Evolutionary conservation across 148 eudicot species (phyloP), one percentile per base, ranked within the genome.

Genomic region (Chenopodium quinoa): DNA sequence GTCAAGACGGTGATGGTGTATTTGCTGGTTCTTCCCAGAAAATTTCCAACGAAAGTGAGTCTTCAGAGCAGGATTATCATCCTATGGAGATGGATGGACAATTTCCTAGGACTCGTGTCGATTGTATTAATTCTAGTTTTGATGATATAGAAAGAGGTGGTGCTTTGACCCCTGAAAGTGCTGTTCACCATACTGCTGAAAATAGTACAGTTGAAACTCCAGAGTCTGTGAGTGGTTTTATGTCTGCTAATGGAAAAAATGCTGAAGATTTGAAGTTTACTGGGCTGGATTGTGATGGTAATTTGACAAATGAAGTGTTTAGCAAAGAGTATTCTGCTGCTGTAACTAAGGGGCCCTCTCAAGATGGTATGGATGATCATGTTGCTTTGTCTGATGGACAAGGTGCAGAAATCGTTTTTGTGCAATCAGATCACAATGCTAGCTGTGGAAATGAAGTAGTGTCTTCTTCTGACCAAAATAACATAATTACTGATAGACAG

Each of bases 401-500:
- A 58, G 27, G 27, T 80, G 32, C 67, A 56, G 76, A 6, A 66
- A 68, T 31, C 6, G 76, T 47, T 52, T 4, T 31, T 14, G 2
- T 56, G 62, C 62, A 4, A 56, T 56, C 62, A 56, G 62, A 56
- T 19, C 62, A 14, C 62, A 14, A 17, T 14, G 4, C 12, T 72
- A 63, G 77, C 73, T 54, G 69, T 71, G 16, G 4, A 47, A 60
- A 27, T 76, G 80, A 31, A 31, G 32, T 44, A 40, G 63, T 29
- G 23, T 80, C 44, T 64, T 48, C 80, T 22, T 13, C 69, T 50
- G 81, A 20, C 37, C 81, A 84, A 72, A 76, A 44, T 75, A 83
- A 80, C 79, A 27, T 93, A 23, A 85, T 93, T 79, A 85, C 44
- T 62, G 86, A 92, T 60, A 86, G 98, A 50, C 93, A 96, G 85